Base-by-base conservation (phyloP, 495 filamentous ascomycete genomes). In the Penicillium tannophilum region DNA sequence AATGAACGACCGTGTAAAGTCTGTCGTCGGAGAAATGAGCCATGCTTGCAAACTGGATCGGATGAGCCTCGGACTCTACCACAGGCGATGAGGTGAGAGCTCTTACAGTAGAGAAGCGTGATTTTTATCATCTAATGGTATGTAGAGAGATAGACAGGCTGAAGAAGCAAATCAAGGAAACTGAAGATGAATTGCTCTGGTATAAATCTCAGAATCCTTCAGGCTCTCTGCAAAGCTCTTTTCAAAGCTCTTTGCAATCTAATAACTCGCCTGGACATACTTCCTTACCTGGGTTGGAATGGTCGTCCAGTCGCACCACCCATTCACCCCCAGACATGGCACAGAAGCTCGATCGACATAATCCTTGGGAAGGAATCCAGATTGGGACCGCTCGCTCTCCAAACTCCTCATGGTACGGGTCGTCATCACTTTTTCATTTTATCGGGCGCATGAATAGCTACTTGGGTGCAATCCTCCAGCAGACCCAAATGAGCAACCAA, bases 401-500 rank as follows among this genome's bases (percentile, higher is more conserved):
- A 55, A 55, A 55, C 28, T n/a, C 42, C 2, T 55, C 53, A 6
- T 55, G 53, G 53, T 55, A 46, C 24, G 53, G 53, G 1, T 3
- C 53, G 4, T 55, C 53, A 12, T 55, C 53, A 1, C 41, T 55
- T 4, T 55, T 55, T 41, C 43, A 55, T 24, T 55, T 55, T 6
- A 55, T 55, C n/a, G 53, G 53, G n/a, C 53, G 53, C 23, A 55
- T 55, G 53, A 55, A 55, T 14, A 55, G 19, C 19, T 55, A 55
- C 19, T 35, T 55, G 42, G 39, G 53, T 36, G 41, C 28, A 23
- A 55, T 41, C n/a, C 53, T 55, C 10, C 41, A 45, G 11, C 39
- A 55, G 20, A 55, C 53, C 41, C 53, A 45, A 33, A 33, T 23
- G 28, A 45, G 41, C 16, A 41, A 55, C 42, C 53, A 55, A 14